A percentile compares a stretch with the other conserved stretches of the same genome.
These are phyloP conservation scores for Dryadomyces quercus-mongolicae DNA, from an alignment of 2,329 filamentous ascomycete species.

Conservation along the genomic window DNA sequence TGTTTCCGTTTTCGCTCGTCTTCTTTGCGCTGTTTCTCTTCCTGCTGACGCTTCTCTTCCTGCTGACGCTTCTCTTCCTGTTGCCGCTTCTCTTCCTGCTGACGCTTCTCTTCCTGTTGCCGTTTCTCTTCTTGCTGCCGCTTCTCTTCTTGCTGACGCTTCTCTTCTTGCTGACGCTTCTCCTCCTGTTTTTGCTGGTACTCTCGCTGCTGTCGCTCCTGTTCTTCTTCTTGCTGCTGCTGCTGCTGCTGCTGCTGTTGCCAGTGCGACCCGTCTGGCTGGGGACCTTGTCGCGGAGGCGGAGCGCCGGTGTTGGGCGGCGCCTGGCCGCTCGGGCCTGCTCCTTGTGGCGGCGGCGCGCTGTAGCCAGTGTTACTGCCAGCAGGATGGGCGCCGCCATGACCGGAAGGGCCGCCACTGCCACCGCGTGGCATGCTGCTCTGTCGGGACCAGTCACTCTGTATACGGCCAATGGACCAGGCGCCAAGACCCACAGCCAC, in stretches of 20 bases:
- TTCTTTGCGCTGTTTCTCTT: conserved; percentile 40
- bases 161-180: conserved; percentile 35
- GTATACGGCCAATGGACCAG: conserved; percentile 62
- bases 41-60: not conserved
- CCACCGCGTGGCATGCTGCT: not conserved
- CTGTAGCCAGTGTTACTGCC: conserved; percentile 18
- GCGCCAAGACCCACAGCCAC: conserved; percentile 63
- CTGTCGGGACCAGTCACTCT: conserved; percentile 29
- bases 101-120: conserved; percentile 15
- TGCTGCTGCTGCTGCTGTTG: conserved; percentile 13
- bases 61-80: not conserved
- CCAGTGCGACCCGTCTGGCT: not conserved
- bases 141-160: conserved; percentile 35
- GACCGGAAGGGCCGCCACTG: not conserved
- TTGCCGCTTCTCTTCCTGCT: not conserved
- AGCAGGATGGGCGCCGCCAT: not conserved
- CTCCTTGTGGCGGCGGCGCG: conserved; percentile 3
- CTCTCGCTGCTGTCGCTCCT: not conserved
- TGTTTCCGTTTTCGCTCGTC: conserved; percentile 16
- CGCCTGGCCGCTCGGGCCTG: not conserved
- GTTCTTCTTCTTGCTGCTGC: conserved; percentile 3
- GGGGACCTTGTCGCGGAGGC: conserved; percentile 11
- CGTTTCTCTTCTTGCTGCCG: conserved; percentile 12
- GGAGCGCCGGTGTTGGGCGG: conserved; percentile 9
- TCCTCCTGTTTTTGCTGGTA: not conserved